These are phyloP conservation scores for Podaxis carcinomalis DNA, from an alignment of 768 basidiomycete species.

Conservation along the genomic window DNA sequence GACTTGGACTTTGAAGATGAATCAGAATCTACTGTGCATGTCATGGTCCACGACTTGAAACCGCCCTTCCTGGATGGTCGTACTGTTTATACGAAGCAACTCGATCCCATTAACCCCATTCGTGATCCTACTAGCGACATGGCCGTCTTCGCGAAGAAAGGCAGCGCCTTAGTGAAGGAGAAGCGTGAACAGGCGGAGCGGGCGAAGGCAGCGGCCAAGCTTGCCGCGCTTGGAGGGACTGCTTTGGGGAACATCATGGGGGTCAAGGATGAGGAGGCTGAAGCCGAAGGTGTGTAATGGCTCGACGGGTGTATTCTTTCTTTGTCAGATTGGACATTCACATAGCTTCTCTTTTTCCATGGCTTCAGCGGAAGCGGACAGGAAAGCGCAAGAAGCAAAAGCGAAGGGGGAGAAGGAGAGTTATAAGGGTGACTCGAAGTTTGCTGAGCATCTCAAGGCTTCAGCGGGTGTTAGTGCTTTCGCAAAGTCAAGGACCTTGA, in stretches of 20 bases:
- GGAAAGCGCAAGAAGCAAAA: slow-evolving; percentile 44
- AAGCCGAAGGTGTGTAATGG: slow-evolving; percentile 74
- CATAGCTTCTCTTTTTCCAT: slow-evolving; percentile 45
- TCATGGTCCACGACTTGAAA: slow-evolving; percentile 95
- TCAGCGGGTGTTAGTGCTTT: slow-evolving; percentile 77
- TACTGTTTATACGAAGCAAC: slow-evolving; percentile 92
- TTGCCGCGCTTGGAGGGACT: slow-evolving; percentile 89
- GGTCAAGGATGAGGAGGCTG: slow-evolving; percentile 90
- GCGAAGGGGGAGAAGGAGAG: slow-evolving; percentile 57
- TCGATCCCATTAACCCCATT: slow-evolving; percentile 97
- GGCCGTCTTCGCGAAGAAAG: slow-evolving; percentile 95
- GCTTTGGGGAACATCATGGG: slow-evolving; percentile 97
- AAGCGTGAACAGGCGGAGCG: slow-evolving; percentile 96
- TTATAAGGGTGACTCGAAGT: slow-evolving; percentile 95
- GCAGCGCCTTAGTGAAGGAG: slow-evolving; percentile 91
- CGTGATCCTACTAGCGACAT: slow-evolving; percentile 91
- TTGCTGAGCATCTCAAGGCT: slow-evolving; percentile 88
- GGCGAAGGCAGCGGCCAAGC: slow-evolving; percentile 93
- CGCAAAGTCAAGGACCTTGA: slow-evolving; percentile 76
- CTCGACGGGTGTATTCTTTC: slow-evolving; percentile 12
- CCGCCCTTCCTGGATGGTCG: slow-evolving; percentile 98
- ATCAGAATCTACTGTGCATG: slow-evolving; percentile 92
- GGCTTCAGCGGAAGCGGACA: slow-evolving; percentile 51
- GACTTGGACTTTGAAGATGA: slow-evolving; percentile 97
- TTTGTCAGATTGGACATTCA: slow-evolving; percentile 73